These are phyloP conservation scores for Diaporthe sp. DNA, from an alignment of 2,329 filamentous ascomycete genomes.

Conservation along the genomic window DNA sequence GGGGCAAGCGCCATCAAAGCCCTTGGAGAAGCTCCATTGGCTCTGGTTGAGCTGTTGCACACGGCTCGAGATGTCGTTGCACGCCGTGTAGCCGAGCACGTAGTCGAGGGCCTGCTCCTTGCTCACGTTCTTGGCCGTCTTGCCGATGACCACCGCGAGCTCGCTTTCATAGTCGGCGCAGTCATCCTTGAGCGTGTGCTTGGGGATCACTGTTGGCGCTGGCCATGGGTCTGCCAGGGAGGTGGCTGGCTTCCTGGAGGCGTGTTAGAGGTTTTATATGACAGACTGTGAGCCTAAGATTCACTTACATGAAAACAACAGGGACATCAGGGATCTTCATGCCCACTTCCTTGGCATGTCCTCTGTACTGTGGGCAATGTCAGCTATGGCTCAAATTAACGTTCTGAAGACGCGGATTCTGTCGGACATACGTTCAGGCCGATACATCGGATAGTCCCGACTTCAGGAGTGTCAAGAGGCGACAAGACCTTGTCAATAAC, in stretches of 20 bases:
- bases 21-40: constrained; percentile 71
- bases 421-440: constrained; percentile 62
- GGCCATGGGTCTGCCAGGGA: constrained; percentile 67
- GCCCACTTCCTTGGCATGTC: constrained; percentile 65
- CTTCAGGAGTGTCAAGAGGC: constrained; percentile 60
- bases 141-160: constrained; percentile 68
- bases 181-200: constrained; percentile 63
- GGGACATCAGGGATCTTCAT: constrained; percentile 66
- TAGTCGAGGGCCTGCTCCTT: constrained; percentile 69
- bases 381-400: not conserved
- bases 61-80: constrained; percentile 74
- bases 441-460: constrained; percentile 70
- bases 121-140: constrained; percentile 64
- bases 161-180: constrained; percentile 72
- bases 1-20: constrained; percentile 69
- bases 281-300: not conserved
- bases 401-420: no score
- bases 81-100: constrained; percentile 68
- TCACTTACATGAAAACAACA: constrained; percentile 62
- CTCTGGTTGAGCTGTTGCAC: constrained; percentile 65
- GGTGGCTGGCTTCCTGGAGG: constrained; percentile 62
- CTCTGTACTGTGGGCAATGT: constrained; percentile 51
- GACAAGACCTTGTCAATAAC: constrained; percentile 63
- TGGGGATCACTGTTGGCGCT: constrained; percentile 64
- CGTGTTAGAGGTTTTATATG: not conserved